A percentile compares a stretch with the other conserved stretches of the same genome.
These are phyloP conservation scores for Geotrichum carabidarum DNA, from an alignment of 1,139 yeast species.

Conservation along the genomic window DNA sequence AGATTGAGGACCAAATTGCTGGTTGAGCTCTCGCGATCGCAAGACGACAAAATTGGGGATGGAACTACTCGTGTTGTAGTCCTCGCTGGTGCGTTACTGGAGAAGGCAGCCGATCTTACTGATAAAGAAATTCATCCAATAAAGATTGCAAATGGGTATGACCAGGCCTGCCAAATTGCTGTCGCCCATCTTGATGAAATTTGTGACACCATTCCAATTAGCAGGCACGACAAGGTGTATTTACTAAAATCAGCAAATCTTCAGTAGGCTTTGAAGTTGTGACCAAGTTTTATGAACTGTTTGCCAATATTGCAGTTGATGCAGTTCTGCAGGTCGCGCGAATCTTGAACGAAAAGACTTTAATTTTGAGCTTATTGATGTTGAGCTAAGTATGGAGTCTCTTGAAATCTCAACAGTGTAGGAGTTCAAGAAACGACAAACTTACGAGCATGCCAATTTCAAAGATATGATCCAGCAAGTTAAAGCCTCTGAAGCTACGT, in stretches of 20 bases:
- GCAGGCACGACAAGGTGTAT: conserved; percentile 38
- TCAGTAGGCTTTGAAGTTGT: conserved; percentile 94
- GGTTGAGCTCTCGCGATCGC: conserved; percentile 91
- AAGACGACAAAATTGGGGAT: conserved; percentile 98
- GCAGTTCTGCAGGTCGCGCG: conserved; percentile 89
- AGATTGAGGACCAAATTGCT: conserved; percentile 95
- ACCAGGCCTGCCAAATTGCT: conserved; percentile 92
- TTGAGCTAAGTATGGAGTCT: conserved; percentile 97
- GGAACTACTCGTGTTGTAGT: conserved; percentile 99
- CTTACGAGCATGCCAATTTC: conserved; percentile 86
- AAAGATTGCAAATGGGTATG: conserved; percentile 94
- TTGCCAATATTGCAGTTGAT: conserved; percentile 96
- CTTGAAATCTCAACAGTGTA: conserved; percentile 87
- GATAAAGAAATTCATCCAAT: conserved; percentile 98
- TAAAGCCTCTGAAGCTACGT: conserved; percentile 87
- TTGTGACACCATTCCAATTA: conserved; percentile 55
- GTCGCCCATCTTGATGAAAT: conserved; percentile 68
- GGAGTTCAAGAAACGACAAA: conserved; percentile 85
- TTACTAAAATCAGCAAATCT: conserved; percentile 90
- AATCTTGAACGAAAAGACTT: conserved; percentile 90
- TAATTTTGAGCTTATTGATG: conserved; percentile 90
- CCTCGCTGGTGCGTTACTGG: conserved; percentile 86
- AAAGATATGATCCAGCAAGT: conserved; percentile 84
- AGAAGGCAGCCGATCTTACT: conserved; percentile 88
- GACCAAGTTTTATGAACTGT: conserved; percentile 85